Base-by-base conservation (phyloP, 2,329 filamentous ascomycete genomes). In the Xylaria sp. region DNA sequence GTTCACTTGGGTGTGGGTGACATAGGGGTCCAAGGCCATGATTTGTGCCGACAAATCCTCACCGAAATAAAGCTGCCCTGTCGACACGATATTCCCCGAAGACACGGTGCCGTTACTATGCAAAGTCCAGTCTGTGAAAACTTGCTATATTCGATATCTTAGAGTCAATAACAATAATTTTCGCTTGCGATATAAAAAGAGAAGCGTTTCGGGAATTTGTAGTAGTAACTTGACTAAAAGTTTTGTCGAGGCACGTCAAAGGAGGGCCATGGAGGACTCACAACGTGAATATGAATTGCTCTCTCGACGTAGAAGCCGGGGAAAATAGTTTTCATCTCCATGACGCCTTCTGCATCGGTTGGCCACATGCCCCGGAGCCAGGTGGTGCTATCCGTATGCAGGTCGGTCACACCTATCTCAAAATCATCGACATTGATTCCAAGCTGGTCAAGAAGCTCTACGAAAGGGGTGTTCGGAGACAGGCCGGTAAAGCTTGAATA, bases 11-110 rank as follows among this genome's bases (percentile, higher is more conserved):
- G 76, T 79, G 63, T 81, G 79, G 5, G 66, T 73, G 2, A 35
- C 71, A 54, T 81, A 81, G 1, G 79, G 79, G 66, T 79, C 73
- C 3, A 79, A 51, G 0, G 74, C 75, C 76, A 80, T 79, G 23
- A 81, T 74, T 63, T 78, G 70, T 58, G 75, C 47, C 10, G 71
- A 72, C 50, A 71, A 48, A 55, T 54, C 60, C 60, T 72, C 71
- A 10, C 42, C 63, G 16, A 71, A 60, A 68, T 63, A 73, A 37
- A 72, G 42, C 65, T 72, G 71, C 0, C 71, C 69, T 9, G 66
- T 71, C 50, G 69, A 69, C 9, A 69, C 60, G 5, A 67, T 67
- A n/a, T 67, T 69, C 27, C 68, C 69, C 3, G 69, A 69, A 1
- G 66, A 66, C 10, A 71, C 51, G n/a, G 71, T 72, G 50, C 69